Evolutionary conservation across 805 yeast genomes (phyloP).

Genomic region (Lachancea sp.): DNA sequence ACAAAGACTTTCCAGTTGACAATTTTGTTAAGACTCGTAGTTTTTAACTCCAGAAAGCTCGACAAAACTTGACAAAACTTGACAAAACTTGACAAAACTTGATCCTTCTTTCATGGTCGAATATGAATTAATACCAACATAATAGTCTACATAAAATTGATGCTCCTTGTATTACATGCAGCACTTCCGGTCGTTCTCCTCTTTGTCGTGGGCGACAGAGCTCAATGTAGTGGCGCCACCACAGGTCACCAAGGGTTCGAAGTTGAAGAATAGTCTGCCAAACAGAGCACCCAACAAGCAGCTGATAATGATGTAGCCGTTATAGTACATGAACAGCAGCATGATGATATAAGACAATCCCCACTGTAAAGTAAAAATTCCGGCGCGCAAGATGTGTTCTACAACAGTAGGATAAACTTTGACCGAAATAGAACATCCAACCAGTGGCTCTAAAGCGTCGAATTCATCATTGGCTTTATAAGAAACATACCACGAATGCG

Average conservation of each 20-base stretch:
- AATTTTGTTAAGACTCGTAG: no score
- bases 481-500: slow-evolving; percentile 33
- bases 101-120: not conserved
- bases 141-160: not conserved
- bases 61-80: no score
- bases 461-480: slow-evolving; percentile 2
- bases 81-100: no score
- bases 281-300: slow-evolving; percentile 57
- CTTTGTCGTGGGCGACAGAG: slow-evolving; percentile 24
- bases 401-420: slow-evolving; percentile 36
- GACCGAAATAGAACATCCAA: slow-evolving; percentile 11
- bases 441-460: slow-evolving; percentile 1
- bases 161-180: slow-evolving; percentile 22
- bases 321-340: slow-evolving; percentile 71
- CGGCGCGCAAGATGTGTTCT: slow-evolving; percentile 48
- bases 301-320: slow-evolving; percentile 59
- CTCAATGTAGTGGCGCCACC: slow-evolving; percentile 7
- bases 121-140: no score
- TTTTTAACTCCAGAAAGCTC: no score
- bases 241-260: slow-evolving; percentile 36
- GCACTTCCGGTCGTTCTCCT: slow-evolving; percentile 31
- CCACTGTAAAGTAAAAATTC: slow-evolving; percentile 53
- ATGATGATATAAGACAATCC: slow-evolving; percentile 59
- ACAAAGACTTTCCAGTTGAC: not conserved
- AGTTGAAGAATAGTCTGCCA: slow-evolving; percentile 49